Conservation (phyloP, 2,329 filamentous ascomycete species). For the Trichoderma koningii region DNA sequence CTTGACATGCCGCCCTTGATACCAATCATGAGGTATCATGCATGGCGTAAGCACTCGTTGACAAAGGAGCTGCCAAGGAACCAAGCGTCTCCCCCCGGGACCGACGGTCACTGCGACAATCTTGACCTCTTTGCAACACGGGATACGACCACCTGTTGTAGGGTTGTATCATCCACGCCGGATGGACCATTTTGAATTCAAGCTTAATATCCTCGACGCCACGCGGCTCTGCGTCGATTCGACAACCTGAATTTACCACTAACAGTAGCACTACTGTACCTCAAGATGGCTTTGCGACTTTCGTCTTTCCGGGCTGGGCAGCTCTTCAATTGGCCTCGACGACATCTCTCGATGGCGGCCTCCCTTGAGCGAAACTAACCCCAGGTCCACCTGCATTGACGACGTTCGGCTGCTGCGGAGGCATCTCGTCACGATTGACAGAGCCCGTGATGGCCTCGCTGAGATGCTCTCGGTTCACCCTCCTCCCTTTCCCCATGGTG, state of each 20-base stretch:
- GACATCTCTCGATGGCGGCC: conserved; percentile 4
- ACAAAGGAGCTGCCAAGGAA: conserved; percentile 1
- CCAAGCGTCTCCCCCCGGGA: not conserved
- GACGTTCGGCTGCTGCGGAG: conserved; percentile 2
- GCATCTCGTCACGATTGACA: not conserved
- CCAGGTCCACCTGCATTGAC: not conserved
- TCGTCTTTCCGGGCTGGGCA: not conserved
- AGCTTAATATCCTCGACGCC: conserved; percentile 9
- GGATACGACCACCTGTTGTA: not conserved
- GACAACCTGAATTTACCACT: not conserved
- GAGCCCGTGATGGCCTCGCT: conserved; percentile 15
- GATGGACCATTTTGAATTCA: conserved; percentile 12
- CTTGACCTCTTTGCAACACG: conserved; percentile 1
- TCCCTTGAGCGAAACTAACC: not conserved
- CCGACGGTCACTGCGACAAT: not conserved
- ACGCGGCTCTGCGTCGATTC: not conserved
- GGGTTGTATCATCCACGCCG: conserved; percentile 4
- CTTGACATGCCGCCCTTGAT: not conserved
- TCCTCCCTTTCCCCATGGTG: conserved; percentile 13
- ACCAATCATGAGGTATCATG: not conserved
- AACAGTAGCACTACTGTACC: no score
- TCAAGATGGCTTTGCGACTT: not conserved
- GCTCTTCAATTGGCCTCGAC: not conserved
- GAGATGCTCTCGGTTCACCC: conserved; percentile 11
- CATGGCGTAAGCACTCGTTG: conserved; percentile 9